phyloP scores from a whole-genome alignment of 805 yeast species.

The Lachancea thermotolerans region DNA sequence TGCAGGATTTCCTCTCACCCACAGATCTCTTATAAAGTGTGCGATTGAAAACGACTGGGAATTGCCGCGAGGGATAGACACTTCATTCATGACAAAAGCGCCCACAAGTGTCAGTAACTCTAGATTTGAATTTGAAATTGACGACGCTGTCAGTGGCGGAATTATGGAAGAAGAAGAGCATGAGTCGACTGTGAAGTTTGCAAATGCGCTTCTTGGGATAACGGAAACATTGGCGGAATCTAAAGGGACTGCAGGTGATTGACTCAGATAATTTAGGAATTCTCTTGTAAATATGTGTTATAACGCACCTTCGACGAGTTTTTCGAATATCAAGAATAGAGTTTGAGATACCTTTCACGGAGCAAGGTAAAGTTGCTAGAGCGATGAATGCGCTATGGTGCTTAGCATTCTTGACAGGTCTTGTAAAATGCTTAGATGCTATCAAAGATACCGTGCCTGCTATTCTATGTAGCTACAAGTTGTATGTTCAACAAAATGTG shows the following conservation, averaged over 20 bases:
- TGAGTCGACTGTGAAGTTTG: slow-evolving; percentile 1
- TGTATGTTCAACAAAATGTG: slow-evolving; percentile 6
- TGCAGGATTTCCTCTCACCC: slow-evolving; percentile 21
- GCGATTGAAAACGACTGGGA: slow-evolving; percentile 21
- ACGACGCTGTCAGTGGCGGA: slow-evolving; percentile 1
- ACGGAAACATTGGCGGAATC: slow-evolving; percentile 1
- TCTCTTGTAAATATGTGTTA: too few relatives aligned
- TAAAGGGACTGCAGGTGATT: too few relatives aligned
- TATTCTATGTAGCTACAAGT: slow-evolving; percentile 6
- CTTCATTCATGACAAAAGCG: slow-evolving; percentile 9
- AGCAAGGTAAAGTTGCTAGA: too few relatives aligned
- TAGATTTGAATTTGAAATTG: slow-evolving; percentile 3
- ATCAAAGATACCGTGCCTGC: slow-evolving; percentile 5
- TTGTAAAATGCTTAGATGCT: not conserved
- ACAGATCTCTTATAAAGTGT: slow-evolving; percentile 15
- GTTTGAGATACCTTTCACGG: too few relatives aligned
- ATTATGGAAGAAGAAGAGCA: slow-evolving; percentile 4
- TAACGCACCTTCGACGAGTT: too few relatives aligned
- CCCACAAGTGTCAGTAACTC: not conserved
- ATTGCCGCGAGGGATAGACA: slow-evolving; percentile 17
- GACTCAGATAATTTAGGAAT: too few relatives aligned
- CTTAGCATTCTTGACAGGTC: too few relatives aligned
- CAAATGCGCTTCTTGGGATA: slow-evolving; percentile 3
- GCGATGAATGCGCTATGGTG: too few relatives aligned
- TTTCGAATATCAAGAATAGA: too few relatives aligned